These are phyloP conservation scores for Nicotiana tomentosiformis DNA, from an alignment of 257 asterid genomes.

Conservation along the genomic window DNA sequence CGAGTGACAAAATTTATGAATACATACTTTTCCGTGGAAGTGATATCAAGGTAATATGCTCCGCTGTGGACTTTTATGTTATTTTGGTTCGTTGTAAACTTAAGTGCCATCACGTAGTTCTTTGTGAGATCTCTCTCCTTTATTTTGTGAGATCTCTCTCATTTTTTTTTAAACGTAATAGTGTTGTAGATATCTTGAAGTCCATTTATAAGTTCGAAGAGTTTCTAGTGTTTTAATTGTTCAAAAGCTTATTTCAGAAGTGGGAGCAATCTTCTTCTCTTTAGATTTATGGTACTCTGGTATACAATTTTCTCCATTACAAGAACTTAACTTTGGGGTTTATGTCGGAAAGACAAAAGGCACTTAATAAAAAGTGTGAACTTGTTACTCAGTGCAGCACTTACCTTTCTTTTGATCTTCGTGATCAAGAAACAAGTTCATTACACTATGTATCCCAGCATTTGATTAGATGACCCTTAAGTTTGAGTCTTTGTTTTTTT, in stretches of 20 bases:
- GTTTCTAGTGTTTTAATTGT: neutral
- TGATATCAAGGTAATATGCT: conserved; percentile 71
- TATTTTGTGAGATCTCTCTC: neutral
- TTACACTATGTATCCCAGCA: neutral
- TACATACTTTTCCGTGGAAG: conserved; percentile 90
- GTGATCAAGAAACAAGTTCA: neutral
- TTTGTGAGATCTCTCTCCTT: neutral
- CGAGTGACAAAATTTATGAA: conserved; percentile 81
- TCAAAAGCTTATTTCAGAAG: neutral
- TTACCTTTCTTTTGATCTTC: neutral
- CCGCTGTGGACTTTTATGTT: neutral
- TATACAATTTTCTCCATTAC: neutral
- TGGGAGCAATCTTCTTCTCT: conserved; percentile 2
- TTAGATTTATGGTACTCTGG: neutral
- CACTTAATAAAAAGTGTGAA: neutral
- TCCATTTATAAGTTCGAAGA: neutral
- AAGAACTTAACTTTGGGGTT: neutral
- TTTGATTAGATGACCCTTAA: neutral
- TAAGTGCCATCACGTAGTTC: neutral
- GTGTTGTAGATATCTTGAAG: neutral
- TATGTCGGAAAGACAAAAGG: neutral
- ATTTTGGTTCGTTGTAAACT: neutral
- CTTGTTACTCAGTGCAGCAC: neutral
- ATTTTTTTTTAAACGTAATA: neutral
- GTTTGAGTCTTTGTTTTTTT: neutral